phyloP scores from a whole-genome alignment of 2,329 filamentous ascomycete genomes.

The Chrysosporium keratinophilum region DNA sequence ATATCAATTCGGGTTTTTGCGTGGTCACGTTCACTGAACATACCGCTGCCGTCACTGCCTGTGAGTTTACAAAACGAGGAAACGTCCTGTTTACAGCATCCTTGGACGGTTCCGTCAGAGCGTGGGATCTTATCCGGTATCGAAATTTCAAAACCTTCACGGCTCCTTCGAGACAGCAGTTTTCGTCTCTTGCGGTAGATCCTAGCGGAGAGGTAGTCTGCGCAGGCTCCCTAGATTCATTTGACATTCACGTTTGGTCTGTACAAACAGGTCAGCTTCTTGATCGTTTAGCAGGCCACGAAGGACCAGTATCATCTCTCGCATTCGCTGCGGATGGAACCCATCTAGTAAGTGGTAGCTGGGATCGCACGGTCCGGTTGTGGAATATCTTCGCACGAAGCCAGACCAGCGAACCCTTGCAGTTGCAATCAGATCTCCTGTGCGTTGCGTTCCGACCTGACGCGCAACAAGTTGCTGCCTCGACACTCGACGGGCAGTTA shows the following conservation, averaged over 20 bases:
- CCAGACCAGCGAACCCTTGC: conserved; percentile 87
- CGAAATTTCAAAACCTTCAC: conserved; percentile 97
- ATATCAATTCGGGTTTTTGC: conserved; percentile 91
- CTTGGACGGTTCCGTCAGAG: conserved; percentile 83
- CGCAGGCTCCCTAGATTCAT: conserved; percentile 88
- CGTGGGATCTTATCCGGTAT: conserved; percentile 93
- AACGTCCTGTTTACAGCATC: conserved; percentile 94
- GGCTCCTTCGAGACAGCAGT: conserved; percentile 79
- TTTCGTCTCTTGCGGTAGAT: conserved; percentile 91
- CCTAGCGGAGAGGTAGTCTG: conserved; percentile 94
- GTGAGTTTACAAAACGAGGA: conserved; percentile 87
- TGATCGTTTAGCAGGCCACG: conserved; percentile 81
- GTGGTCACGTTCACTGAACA: conserved; percentile 98
- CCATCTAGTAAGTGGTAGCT: conserved; percentile 79
- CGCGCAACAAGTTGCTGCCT: conserved; percentile 79
- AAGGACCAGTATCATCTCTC: conserved; percentile 81
- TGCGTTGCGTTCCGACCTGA: conserved; percentile 81
- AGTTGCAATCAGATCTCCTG: conserved; percentile 83
- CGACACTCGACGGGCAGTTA: conserved; percentile 84
- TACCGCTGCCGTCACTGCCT: conserved; percentile 80
- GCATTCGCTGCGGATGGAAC: conserved; percentile 81
- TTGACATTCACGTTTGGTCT: conserved; percentile 96
- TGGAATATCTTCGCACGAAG: conserved; percentile 93
- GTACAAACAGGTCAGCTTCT: conserved; percentile 94
- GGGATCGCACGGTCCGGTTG: conserved; percentile 89